Percentiles rank a stretch among this genome's conserved stretches.
phyloP scores from a whole-genome alignment of 2,329 filamentous ascomycete genomes.

The Fusarium fujikuroi region DNA sequence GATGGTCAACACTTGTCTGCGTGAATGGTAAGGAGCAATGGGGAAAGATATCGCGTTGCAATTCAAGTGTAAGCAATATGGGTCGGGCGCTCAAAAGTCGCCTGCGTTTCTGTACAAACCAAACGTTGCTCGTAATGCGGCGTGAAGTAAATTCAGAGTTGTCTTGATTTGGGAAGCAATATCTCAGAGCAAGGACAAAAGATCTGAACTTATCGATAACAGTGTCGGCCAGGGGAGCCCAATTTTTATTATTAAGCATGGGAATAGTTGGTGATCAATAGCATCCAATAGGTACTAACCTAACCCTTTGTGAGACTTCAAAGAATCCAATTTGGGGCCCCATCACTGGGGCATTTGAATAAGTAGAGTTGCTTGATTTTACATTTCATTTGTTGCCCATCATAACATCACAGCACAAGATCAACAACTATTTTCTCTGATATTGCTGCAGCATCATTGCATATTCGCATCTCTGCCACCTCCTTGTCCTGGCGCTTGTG shows the following conservation, averaged over 20 bases:
- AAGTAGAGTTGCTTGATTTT: constrained; percentile 30
- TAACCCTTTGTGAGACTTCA: not conserved
- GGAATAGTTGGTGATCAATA: not conserved
- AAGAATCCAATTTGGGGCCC: not conserved
- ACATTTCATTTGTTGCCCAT: constrained; percentile 9
- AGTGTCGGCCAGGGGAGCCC: not conserved
- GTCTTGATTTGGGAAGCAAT: not conserved
- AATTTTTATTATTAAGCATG: constrained; percentile 23
- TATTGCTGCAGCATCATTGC: constrained; percentile 27
- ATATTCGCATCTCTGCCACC: constrained; percentile 32
- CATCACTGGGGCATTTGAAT: not conserved
- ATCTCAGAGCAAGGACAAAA: not conserved
- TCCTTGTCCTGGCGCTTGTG: constrained; percentile 13
- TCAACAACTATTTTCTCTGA: constrained; percentile 24
- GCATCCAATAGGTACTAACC: not conserved
- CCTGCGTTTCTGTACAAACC: constrained; percentile 3
- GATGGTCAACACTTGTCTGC: constrained; percentile 43
- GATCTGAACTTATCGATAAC: constrained; percentile 21
- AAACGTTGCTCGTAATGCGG: not conserved
- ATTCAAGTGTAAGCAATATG: constrained; percentile 1
- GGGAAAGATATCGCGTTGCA: constrained; percentile 8
- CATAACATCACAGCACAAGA: constrained; percentile 22
- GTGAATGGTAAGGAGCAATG: constrained; percentile 12
- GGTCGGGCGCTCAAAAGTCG: not conserved
- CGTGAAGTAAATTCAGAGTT: not conserved